Evolutionary conservation across 225 moss, liverwort and hornwort species (phyloP).

Genomic region (Sphagnum contortum): DNA sequence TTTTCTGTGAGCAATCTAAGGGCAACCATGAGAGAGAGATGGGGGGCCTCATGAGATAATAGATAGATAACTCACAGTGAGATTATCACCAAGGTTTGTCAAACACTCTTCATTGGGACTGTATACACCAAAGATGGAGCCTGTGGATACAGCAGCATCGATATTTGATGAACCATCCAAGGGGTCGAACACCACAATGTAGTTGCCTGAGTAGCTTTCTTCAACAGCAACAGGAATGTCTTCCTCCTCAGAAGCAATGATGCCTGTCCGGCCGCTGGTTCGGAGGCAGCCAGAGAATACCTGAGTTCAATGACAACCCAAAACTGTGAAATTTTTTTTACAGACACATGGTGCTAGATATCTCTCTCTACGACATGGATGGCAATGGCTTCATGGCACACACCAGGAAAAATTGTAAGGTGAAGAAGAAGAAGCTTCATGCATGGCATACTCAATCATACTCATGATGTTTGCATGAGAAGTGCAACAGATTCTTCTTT

Average conservation of each 20-base stretch:
- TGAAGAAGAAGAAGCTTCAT: too few species aligned
- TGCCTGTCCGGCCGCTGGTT: slow-evolving; percentile 83
- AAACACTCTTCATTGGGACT: slow-evolving; percentile 78
- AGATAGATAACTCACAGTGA: slow-evolving; percentile 12
- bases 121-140: slow-evolving; percentile 94
- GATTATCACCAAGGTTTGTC: slow-evolving; percentile 48
- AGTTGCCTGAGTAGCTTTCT: slow-evolving; percentile 94
- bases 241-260: slow-evolving; percentile 90
- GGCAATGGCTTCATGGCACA: too few species aligned
- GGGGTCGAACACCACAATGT: slow-evolving; percentile 91
- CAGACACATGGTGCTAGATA: too few species aligned
- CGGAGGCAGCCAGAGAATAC: slow-evolving; percentile 87
- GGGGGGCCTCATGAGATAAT: too few species aligned
- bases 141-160: slow-evolving; percentile 91
- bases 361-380: too few species aligned
- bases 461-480: too few species aligned
- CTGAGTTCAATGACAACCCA: slow-evolving; percentile 13
- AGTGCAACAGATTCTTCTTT: too few species aligned
- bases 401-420: too few species aligned
- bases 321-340: too few species aligned
- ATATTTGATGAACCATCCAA: slow-evolving; percentile 93
- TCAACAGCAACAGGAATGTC: slow-evolving; percentile 85
- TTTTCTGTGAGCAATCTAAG: too few species aligned
- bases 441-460: too few species aligned
- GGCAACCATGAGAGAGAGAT: too few species aligned